These are phyloP conservation scores for Tympanopsis confertula DNA, from an alignment of 2,329 filamentous ascomycete genomes.

Conservation along the genomic window DNA sequence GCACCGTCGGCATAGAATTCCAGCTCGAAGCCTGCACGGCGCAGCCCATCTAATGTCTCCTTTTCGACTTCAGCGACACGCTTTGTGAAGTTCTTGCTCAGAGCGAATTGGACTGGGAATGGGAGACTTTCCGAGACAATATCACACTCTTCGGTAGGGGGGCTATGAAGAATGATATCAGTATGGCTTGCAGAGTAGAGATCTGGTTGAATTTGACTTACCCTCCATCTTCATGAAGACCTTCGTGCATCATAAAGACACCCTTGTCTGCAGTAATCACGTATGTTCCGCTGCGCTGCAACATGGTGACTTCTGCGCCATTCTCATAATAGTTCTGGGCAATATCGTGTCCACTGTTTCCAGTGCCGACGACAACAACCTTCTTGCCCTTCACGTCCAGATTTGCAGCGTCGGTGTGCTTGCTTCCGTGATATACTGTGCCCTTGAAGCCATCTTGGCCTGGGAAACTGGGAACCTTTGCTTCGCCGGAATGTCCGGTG, in stretches of 20 bases:
- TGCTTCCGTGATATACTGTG: conserved; percentile 26
- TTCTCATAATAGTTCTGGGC: conserved; percentile 35
- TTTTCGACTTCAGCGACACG: conserved; percentile 26
- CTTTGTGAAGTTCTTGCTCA: conserved; percentile 27
- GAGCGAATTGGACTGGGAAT: conserved; percentile 29
- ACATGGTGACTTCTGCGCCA: conserved; percentile 36
- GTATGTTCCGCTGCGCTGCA: conserved; percentile 38
- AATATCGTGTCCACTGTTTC: conserved; percentile 36
- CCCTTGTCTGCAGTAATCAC: conserved; percentile 31
- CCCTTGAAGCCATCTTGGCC: conserved; percentile 28
- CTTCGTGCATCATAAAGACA: conserved; percentile 28
- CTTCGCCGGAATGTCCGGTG: conserved; percentile 29
- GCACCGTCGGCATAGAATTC: conserved; percentile 20
- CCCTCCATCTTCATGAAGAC: conserved; percentile 30
- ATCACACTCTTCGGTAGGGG: conserved; percentile 36
- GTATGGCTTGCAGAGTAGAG: background rate
- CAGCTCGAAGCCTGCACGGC: conserved; percentile 29
- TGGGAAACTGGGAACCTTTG: conserved; percentile 24
- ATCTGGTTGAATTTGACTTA: conserved; percentile 5
- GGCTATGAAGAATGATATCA: conserved; percentile 14
- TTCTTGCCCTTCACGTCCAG: conserved; percentile 20
- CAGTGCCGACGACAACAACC: conserved; percentile 33
- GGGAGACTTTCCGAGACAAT: conserved; percentile 31
- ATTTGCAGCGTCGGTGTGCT: conserved; percentile 25
- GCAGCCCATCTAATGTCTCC: conserved; percentile 28